phyloP scores from a whole-genome alignment of 1,284 basidiomycete species.

The Ceratobasidium sp. region DNA sequence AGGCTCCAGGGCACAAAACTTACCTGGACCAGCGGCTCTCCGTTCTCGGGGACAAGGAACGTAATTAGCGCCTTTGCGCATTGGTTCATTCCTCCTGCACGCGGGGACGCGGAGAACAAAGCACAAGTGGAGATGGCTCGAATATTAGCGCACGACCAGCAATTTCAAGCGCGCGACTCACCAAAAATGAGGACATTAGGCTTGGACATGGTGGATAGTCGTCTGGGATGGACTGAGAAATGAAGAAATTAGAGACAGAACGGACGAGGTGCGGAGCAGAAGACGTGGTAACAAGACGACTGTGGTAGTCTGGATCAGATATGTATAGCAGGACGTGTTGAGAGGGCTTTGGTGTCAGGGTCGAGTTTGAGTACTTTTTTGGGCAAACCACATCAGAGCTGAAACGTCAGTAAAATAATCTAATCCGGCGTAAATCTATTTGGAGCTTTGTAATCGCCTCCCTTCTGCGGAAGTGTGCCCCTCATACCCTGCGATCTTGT shows the following conservation, averaged over 20 bases:
- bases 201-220: constrained; percentile 61
- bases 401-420: too few species aligned
- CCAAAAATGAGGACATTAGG: constrained; percentile 85
- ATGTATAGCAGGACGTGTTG: constrained; percentile 25
- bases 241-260: constrained; percentile 25
- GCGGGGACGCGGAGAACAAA: constrained; percentile 2
- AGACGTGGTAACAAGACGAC: too few species aligned
- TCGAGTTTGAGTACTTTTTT: constrained; percentile 34
- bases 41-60: constrained; percentile 69
- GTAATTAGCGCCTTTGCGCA: constrained; percentile 73
- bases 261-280: constrained; percentile 41
- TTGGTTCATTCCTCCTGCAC: constrained; percentile 77
- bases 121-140: constrained; percentile 25
- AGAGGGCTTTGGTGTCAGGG: constrained; percentile 36
- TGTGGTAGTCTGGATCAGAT: constrained; percentile 50
- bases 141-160: neutral
- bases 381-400: constrained; percentile 12
- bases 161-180: constrained; percentile 54
- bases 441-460: constrained; percentile 5
- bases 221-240: constrained; percentile 16
- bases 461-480: too few species aligned
- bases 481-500: neutral
- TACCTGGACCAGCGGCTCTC: constrained; percentile 77
- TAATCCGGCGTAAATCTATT: too few species aligned
- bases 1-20: constrained; percentile 51